These are phyloP conservation scores for Geosmithia putterillii DNA, from an alignment of 2,329 filamentous ascomycete genomes.

Conservation along the genomic window DNA sequence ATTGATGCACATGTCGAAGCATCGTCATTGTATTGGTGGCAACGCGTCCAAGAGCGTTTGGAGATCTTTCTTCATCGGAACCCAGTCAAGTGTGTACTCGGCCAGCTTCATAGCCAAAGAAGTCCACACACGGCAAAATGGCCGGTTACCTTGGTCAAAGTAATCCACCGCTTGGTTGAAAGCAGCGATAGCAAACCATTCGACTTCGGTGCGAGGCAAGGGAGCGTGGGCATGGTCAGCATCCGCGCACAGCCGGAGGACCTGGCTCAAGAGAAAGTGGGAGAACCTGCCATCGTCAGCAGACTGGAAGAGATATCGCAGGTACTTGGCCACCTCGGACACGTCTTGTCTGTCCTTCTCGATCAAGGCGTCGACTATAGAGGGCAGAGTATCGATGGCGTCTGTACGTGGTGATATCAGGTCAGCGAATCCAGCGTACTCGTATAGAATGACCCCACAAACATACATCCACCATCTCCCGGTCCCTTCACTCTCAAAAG, in stretches of 20 bases:
- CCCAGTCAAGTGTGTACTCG: slow-evolving; percentile 42
- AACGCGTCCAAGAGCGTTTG: background rate
- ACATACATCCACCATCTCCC: slow-evolving; percentile 38
- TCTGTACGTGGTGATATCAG: no score
- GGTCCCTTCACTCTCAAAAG: slow-evolving; percentile 42
- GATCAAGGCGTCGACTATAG: slow-evolving; percentile 59
- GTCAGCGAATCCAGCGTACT: no score
- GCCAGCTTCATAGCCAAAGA: slow-evolving; percentile 50
- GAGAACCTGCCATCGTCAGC: slow-evolving; percentile 44
- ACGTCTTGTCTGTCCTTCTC: slow-evolving; percentile 41
- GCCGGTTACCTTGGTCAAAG: slow-evolving; percentile 42
- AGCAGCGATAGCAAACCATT: slow-evolving; percentile 59
- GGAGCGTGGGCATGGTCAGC: slow-evolving; percentile 12
- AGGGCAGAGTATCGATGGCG: slow-evolving; percentile 41
- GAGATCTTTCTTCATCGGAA: slow-evolving; percentile 18
- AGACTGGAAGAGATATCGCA: slow-evolving; percentile 64
- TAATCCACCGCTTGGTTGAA: slow-evolving; percentile 63
- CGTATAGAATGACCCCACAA: no score
- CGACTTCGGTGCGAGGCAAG: slow-evolving; percentile 57
- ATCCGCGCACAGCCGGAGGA: slow-evolving; percentile 31
- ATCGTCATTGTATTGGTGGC: background rate
- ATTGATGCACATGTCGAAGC: no score
- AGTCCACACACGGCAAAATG: slow-evolving; percentile 47
- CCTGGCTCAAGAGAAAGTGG: slow-evolving; percentile 52
- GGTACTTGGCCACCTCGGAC: slow-evolving; percentile 58